A percentile compares a stretch with the other conserved stretches of the same genome.
Conservation (phyloP, 2,329 filamentous ascomycete genomes). For the Xylaria hypoxylon region DNA sequence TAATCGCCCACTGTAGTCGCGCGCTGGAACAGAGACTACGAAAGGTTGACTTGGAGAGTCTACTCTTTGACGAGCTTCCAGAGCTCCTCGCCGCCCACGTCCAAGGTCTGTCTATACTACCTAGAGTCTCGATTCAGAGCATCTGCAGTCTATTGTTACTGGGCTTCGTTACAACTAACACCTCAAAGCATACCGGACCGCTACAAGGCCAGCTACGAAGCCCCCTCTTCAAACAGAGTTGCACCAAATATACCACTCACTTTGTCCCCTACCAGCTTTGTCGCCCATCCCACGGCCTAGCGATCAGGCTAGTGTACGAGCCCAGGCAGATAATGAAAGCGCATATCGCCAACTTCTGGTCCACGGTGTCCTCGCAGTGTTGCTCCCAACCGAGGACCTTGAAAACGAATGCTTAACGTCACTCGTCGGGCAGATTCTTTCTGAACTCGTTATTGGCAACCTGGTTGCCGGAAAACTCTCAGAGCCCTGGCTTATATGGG, state of each 20-base stretch:
- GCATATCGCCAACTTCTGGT: conserved; percentile 90
- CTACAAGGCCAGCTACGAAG: conserved; percentile 68
- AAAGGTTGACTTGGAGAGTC: conserved; percentile 82
- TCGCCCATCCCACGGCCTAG: conserved; percentile 76
- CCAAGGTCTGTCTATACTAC: conserved; percentile 65
- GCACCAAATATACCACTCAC: conserved; percentile 81
- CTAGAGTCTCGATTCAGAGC: conserved; percentile 8
- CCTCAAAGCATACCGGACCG: conserved; percentile 75
- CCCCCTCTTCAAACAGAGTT: conserved; percentile 71
- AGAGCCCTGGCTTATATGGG: conserved; percentile 91
- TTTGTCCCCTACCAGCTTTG: conserved; percentile 83
- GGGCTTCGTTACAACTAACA: conserved; percentile 28
- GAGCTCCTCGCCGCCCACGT: conserved; percentile 84
- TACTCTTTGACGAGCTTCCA: conserved; percentile 89
- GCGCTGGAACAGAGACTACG: conserved; percentile 87
- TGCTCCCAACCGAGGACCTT: conserved; percentile 92
- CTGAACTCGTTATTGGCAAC: conserved; percentile 89
- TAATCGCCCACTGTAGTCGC: conserved; percentile 91
- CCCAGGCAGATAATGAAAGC: conserved; percentile 81
- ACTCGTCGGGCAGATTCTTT: conserved; percentile 87
- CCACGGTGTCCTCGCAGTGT: conserved; percentile 80
- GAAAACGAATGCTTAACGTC: conserved; percentile 87
- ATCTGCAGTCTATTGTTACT: neutral
- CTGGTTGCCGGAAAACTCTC: conserved; percentile 82
- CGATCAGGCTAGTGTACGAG: conserved; percentile 61